A percentile compares a stretch with the other conserved stretches of the same genome.
phyloP scores from a whole-genome alignment of 257 asterid genomes.

The Nicotiana benthamiana region DNA sequence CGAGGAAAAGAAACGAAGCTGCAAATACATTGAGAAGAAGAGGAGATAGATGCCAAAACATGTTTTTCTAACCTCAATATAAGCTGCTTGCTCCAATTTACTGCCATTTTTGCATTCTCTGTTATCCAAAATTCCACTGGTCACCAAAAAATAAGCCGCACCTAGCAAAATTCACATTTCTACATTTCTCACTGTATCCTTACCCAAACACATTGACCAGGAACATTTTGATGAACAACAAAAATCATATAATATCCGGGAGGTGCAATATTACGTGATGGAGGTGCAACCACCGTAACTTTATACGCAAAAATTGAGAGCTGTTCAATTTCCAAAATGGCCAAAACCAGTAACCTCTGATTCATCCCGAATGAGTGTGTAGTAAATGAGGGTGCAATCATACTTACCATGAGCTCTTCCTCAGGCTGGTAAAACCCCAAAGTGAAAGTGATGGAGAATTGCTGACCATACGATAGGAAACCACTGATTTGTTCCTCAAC shows the following conservation, averaged over 20 bases:
- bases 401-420: constrained; percentile 26
- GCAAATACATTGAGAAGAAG: too few species aligned
- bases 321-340: constrained; percentile 18
- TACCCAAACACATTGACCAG: constrained; percentile 52
- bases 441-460: constrained; percentile 35
- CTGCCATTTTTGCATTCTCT: not conserved
- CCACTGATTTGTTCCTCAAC: not conserved
- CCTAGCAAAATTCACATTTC: not conserved
- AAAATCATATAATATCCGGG: constrained; percentile 82
- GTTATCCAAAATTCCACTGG: not conserved
- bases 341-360: constrained; percentile 59
- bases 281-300: constrained; percentile 44
- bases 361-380: constrained; percentile 79
- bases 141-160: not conserved
- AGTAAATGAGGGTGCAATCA: constrained; percentile 69
- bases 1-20: too few species aligned
- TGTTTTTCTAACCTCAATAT: not conserved
- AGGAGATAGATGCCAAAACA: not conserved
- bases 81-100: not conserved
- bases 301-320: constrained; percentile 20
- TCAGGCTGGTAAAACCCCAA: constrained; percentile 18
- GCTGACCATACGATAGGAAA: constrained; percentile 35
- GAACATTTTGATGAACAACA: constrained; percentile 60
- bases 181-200: constrained; percentile 22
- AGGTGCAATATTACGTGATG: constrained; percentile 53